Evolutionary conservation across 1,284 basidiomycete genomes (phyloP).

Genomic region (Caloboletus firmus): DNA sequence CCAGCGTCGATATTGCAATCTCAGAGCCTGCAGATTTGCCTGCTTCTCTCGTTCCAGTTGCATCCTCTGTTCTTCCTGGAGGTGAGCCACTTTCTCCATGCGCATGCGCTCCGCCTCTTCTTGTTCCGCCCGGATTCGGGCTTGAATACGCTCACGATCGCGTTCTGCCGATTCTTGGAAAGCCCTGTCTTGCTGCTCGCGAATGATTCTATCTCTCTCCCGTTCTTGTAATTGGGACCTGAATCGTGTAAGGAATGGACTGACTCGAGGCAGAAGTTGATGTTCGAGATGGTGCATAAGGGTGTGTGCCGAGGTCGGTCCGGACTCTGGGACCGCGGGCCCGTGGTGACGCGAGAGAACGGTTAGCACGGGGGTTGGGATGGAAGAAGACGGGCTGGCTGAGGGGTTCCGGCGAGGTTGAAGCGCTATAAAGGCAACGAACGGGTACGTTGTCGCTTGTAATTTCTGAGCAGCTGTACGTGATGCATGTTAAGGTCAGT

Average conservation of each 20-base stretch:
- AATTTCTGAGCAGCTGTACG: slow-evolving; percentile 78
- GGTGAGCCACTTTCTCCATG: slow-evolving; percentile 32
- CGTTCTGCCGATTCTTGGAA: slow-evolving; percentile 63
- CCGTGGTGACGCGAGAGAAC: slow-evolving; percentile 84
- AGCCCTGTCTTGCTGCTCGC: slow-evolving; percentile 82
- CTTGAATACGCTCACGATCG: slow-evolving; percentile 71
- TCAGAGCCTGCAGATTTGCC: slow-evolving; percentile 32
- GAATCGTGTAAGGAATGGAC: slow-evolving; percentile 69
- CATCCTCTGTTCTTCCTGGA: slow-evolving; percentile 31
- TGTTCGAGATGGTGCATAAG: slow-evolving; percentile 67
- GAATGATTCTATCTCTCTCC: slow-evolving; percentile 65
- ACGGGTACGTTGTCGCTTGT: slow-evolving; percentile 88
- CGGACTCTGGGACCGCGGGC: slow-evolving; percentile 47
- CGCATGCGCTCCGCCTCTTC: slow-evolving; percentile 35
- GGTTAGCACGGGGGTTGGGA: slow-evolving; percentile 58
- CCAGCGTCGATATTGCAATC: slow-evolving; percentile 54
- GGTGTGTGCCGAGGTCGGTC: slow-evolving; percentile 60
- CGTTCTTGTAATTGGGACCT: slow-evolving; percentile 49
- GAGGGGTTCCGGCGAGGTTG: slow-evolving; percentile 63
- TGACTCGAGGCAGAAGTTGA: slow-evolving; percentile 76
- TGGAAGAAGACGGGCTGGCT: slow-evolving; percentile 40
- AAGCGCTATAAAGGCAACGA: slow-evolving; percentile 86
- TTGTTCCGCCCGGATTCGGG: slow-evolving; percentile 48
- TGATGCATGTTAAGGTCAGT: slow-evolving; percentile 3
- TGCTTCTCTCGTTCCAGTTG: slow-evolving; percentile 34